Conservation (phyloP, 2,329 filamentous ascomycete genomes). For the Fusarium abutilonis region DNA sequence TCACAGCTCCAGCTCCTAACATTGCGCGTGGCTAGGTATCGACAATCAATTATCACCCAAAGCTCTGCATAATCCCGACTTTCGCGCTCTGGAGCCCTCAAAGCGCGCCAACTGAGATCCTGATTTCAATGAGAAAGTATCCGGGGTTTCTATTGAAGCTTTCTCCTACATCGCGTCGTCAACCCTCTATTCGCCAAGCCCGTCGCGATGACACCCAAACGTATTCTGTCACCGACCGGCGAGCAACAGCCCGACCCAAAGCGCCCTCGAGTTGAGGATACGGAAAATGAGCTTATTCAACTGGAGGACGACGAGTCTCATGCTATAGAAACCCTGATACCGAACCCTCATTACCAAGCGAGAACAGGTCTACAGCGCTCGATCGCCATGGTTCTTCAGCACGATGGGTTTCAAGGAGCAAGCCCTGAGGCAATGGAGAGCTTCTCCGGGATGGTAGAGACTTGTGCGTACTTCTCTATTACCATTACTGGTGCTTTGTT, state of each 20-base stretch:
- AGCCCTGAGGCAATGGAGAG: slow-evolving; percentile 67
- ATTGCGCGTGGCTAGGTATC: slow-evolving; percentile 7
- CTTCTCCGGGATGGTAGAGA: slow-evolving; percentile 65
- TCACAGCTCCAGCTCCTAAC: background rate
- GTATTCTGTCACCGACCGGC: slow-evolving; percentile 48
- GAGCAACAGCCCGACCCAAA: slow-evolving; percentile 46
- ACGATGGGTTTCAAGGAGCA: slow-evolving; percentile 67
- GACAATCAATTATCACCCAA: slow-evolving; percentile 1
- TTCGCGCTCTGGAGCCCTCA: background rate
- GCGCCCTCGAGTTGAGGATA: slow-evolving; percentile 39
- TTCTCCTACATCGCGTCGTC: slow-evolving; percentile 4
- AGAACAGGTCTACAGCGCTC: slow-evolving; percentile 60
- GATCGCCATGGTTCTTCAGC: slow-evolving; percentile 64
- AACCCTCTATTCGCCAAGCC: background rate
- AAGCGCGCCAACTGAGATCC: background rate
- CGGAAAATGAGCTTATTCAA: slow-evolving; percentile 2
- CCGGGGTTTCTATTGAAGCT: background rate
- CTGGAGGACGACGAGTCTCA: slow-evolving; percentile 29
- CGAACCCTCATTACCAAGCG: slow-evolving; percentile 49
- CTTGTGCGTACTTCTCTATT: slow-evolving; percentile 57
- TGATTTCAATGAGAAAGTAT: slow-evolving; percentile 14
- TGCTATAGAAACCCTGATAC: slow-evolving; percentile 37
- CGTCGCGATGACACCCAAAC: slow-evolving; percentile 51
- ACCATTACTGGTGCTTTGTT: background rate
- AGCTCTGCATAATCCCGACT: background rate